These are phyloP conservation scores for Leishmania turanica DNA, from an alignment of 208 protist genomes.

Conservation along the genomic window DNA sequence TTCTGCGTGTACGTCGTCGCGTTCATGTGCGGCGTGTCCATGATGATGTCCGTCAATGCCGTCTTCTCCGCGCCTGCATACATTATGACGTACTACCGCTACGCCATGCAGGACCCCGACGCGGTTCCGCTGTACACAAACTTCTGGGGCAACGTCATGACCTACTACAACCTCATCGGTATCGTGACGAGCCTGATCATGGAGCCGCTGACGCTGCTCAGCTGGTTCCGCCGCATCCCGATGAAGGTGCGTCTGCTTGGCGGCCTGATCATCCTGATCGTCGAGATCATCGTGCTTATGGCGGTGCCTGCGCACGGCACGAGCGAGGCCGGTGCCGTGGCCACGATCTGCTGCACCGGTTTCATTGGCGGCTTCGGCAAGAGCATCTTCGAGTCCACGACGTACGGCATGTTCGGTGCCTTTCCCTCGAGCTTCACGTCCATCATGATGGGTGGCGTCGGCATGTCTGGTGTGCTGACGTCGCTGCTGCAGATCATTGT, in stretches of 20 bases:
- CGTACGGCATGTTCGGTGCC: slow-evolving; percentile 70
- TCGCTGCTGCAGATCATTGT: slow-evolving; percentile 63
- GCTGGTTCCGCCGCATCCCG: slow-evolving; percentile 41
- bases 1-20: slow-evolving; percentile 64
- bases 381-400: slow-evolving; percentile 71
- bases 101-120: slow-evolving; percentile 40
- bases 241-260: slow-evolving; percentile 45
- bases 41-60: slow-evolving; percentile 83
- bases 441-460: slow-evolving; percentile 63
- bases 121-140: slow-evolving; percentile 31
- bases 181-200: slow-evolving; percentile 47
- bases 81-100: slow-evolving; percentile 67
- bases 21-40: slow-evolving; percentile 72
- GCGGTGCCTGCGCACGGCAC: slow-evolving; percentile 47
- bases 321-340: slow-evolving; percentile 44
- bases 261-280: slow-evolving; percentile 42
- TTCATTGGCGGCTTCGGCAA: slow-evolving; percentile 54
- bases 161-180: slow-evolving; percentile 65
- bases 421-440: slow-evolving; percentile 65
- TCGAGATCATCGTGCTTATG: slow-evolving; percentile 58
- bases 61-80: slow-evolving; percentile 83
- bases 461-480: slow-evolving; percentile 46
- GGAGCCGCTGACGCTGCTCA: slow-evolving; percentile 58
- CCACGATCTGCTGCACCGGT: slow-evolving; percentile 37
- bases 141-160: slow-evolving; percentile 72